Evolutionary conservation across 2,329 filamentous ascomycete species (phyloP), one percentile per base, ranked within the genome.

Genomic region (Aureobasidium subglaciale): DNA sequence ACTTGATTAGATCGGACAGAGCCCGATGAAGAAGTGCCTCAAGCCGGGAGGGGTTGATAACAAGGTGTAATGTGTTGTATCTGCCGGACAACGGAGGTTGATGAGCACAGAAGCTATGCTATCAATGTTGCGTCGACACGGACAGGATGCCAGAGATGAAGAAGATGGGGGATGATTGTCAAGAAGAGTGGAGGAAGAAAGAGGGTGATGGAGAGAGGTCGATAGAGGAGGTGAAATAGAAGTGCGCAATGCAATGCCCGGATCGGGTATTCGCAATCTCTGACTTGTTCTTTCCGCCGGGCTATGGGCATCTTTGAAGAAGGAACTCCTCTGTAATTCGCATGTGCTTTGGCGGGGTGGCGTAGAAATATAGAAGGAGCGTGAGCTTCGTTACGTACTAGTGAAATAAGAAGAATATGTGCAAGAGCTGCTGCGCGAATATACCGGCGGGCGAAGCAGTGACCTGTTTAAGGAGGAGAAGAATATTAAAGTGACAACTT

Each of bases 141-240:
- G 58, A 60, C 61, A 63, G 62, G 64, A 70, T 68, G 65, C 64
- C 67, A 65, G 62, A 62, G 65, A 68, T 68, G 66, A 67, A 67
- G 62, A 67, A 62, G 59, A 60, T 64, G 62, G 61, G 63, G 60
- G 62, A 60, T 56, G 61, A 53, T 37, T 57, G 52, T 57, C 61
- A 58, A 60, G 58, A 50, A 58, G 40, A 52, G 25, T 58, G 58
- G 59, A 56, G 56, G 58, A 54, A 52, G 54, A 41, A 55, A 13
- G 30, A 43, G 35, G 45, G 43, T 50, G 42, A 37, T 54, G 42
- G 37, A 5, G 30, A 60, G 49, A 37, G 18, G 15, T 5, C 7
- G 30, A 50, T 6, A 22, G 22, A n/a, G 34, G 30, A 50, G 34
- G 20, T 25, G 40, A 11, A 37, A 34, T 16, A 18, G 30, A 20